These are phyloP conservation scores for Aspergillus pseudotamarii DNA, from an alignment of 2,329 filamentous ascomycete species.

Conservation along the genomic window DNA sequence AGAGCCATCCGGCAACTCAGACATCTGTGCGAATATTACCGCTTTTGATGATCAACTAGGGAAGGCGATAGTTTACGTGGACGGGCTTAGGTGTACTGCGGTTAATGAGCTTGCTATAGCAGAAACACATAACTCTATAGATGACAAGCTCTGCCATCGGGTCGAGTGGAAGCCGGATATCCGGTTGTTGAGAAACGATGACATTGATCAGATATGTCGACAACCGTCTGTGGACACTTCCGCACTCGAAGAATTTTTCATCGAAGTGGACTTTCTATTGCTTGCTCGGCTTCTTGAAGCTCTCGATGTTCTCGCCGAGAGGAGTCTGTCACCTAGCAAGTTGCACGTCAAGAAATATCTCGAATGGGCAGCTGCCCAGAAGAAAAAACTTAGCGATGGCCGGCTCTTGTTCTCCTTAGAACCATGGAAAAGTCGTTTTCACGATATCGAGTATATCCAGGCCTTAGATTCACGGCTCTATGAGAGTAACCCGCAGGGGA, in stretches of 20 bases:
- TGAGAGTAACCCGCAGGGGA: neutral
- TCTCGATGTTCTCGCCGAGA: neutral
- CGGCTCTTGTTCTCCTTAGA: neutral
- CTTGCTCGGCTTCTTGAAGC: neutral
- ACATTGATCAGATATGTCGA: neutral
- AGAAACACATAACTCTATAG: neutral
- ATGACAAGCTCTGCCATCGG: neutral
- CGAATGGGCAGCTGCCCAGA: conserved; percentile 10
- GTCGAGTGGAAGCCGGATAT: conserved; percentile 17
- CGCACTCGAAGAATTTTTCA: neutral
- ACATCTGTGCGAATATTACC: neutral
- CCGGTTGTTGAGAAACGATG: conserved; percentile 4
- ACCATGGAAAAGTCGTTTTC: conserved; percentile 6
- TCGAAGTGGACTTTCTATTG: neutral
- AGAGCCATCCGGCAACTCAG: neutral
- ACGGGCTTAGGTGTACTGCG: neutral
- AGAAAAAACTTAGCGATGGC: neutral
- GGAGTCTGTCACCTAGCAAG: neutral
- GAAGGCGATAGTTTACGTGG: neutral
- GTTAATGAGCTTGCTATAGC: neutral
- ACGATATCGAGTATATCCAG: conserved; percentile 2
- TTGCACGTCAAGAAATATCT: conserved; percentile 13
- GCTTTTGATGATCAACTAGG: neutral
- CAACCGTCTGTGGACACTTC: neutral
- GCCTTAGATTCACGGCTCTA: neutral